phyloP scores from a whole-genome alignment of 257 asterid genomes.

The Petunia secreta region DNA sequence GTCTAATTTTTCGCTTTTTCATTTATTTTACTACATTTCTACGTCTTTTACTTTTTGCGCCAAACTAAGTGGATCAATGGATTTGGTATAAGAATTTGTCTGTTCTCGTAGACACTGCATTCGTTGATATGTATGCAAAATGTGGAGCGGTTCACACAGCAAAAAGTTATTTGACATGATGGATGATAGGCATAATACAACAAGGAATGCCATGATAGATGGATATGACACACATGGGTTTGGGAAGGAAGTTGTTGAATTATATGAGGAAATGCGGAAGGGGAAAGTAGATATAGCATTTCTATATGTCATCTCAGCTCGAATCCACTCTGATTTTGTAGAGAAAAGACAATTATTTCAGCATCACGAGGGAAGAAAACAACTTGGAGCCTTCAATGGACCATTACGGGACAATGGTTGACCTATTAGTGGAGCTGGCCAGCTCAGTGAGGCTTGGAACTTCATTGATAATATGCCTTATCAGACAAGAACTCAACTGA shows the following conservation, averaged over 20 bases:
- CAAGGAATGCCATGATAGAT: slow-evolving; percentile 98
- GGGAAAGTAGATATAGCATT: slow-evolving; percentile 64
- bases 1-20: no score
- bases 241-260: slow-evolving; percentile 65
- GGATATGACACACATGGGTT: slow-evolving; percentile 97
- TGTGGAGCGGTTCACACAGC: slow-evolving; percentile 83
- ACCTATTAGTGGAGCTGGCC: slow-evolving; percentile 90
- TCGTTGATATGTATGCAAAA: slow-evolving; percentile 90
- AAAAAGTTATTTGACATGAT: slow-evolving; percentile 62
- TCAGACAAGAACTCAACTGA: slow-evolving; percentile 75
- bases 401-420: slow-evolving; percentile 93
- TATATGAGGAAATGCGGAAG: slow-evolving; percentile 71
- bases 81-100: slow-evolving; percentile 54
- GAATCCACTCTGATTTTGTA: slow-evolving; percentile 92
- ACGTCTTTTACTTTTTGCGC: slow-evolving; percentile 26
- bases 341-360: slow-evolving; percentile 59
- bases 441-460: slow-evolving; percentile 80
- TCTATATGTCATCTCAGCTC: slow-evolving; percentile 82
- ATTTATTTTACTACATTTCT: no score
- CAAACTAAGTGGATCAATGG: slow-evolving; percentile 96
- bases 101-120: slow-evolving; percentile 77
- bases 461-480: slow-evolving; percentile 68
- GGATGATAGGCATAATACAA: slow-evolving; percentile 71
- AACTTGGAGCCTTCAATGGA: slow-evolving; percentile 76
- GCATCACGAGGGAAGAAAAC: slow-evolving; percentile 67